Evolutionary conservation across 768 basidiomycete genomes (phyloP), one percentile per base, ranked within the genome.

Genomic region (Russula vinacea): DNA sequence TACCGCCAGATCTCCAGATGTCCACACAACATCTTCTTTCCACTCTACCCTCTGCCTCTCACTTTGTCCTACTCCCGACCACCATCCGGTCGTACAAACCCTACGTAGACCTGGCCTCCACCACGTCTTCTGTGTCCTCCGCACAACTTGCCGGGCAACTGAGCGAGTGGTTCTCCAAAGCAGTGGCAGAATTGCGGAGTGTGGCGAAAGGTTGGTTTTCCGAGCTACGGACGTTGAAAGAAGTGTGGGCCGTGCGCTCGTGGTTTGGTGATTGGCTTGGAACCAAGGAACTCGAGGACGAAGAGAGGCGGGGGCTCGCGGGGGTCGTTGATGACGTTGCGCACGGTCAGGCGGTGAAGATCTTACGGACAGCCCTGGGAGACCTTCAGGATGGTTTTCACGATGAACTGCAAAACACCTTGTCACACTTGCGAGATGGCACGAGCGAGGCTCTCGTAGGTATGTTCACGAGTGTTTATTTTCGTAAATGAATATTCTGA

Each of bases 11-110:
- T 67, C 79, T 87, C 9, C 78, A 78, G 49, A 75, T 94, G 45
- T 86, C 85, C 6, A 91, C 92, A 0, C 81, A 86, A 51, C 74
- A 79, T 1, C 76, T 96, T 32, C 79, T 98, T 22, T 77, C 81
- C 29, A 80, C 81, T 10, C 80, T 96, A 26, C 93, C 93, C 0
- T 94, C 94, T 0, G 89, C 92, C 0, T 84, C 89, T 29, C 90
- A 94, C 67, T 85, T 94, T 65, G 82, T 86, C 17, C 81, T 92
- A 59, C 81, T 98, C 0, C 92, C 94, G 0, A 71, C 78, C 1
- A 81, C 78, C 63, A 81, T 98, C 64, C 82, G 81, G 67, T 80
- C 83, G 5, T 97, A 94, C 74, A 90, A 87, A 69, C 94, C 94
- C 10, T 95, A 91, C 73, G 83, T 96, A 65, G 88, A 94, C 69